Evolutionary conservation across 352 stramenopile species (phyloP).

Genomic region (Phytophthora syringae): DNA sequence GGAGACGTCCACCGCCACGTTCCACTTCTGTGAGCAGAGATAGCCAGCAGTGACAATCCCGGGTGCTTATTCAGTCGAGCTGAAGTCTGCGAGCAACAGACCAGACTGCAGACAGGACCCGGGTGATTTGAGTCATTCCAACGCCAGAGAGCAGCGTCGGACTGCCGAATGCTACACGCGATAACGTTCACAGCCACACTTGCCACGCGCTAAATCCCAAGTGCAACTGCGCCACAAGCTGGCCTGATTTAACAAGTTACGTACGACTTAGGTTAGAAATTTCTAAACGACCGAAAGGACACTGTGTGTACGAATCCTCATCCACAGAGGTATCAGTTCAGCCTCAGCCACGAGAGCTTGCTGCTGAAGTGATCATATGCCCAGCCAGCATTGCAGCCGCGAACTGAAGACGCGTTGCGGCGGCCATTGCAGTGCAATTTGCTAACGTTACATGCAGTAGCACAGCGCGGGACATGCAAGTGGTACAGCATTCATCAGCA

Average conservation of each 20-base stretch:
- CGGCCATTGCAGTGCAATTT: no score
- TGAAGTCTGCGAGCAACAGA: neutral
- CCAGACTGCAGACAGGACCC: slow-evolving; percentile 18
- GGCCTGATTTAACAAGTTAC: neutral
- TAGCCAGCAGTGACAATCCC: slow-evolving; percentile 10
- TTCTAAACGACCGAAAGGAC: slow-evolving; percentile 5
- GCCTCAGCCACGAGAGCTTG: neutral
- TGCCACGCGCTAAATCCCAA: slow-evolving; percentile 26
- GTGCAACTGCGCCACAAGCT: neutral
- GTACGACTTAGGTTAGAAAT: slow-evolving; percentile 18
- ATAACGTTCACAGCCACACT: slow-evolving; percentile 16
- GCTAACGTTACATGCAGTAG: no score
- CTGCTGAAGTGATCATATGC: neutral
- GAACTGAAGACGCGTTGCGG: neutral
- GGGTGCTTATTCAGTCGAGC: slow-evolving; percentile 16
- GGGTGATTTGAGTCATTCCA: slow-evolving; percentile 30
- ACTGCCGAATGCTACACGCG: slow-evolving; percentile 1
- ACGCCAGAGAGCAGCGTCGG: slow-evolving; percentile 5
- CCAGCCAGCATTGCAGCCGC: neutral
- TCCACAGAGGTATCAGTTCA: no score
- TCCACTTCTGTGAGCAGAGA: slow-evolving; percentile 1
- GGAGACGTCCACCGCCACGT: slow-evolving; percentile 5
- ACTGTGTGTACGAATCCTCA: slow-evolving; percentile 2
- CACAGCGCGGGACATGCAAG: neutral
- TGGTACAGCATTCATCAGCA: slow-evolving; percentile 13